phyloP scores from a whole-genome alignment of 2,329 filamentous ascomycete genomes.

The Boeremia lycopersici region DNA sequence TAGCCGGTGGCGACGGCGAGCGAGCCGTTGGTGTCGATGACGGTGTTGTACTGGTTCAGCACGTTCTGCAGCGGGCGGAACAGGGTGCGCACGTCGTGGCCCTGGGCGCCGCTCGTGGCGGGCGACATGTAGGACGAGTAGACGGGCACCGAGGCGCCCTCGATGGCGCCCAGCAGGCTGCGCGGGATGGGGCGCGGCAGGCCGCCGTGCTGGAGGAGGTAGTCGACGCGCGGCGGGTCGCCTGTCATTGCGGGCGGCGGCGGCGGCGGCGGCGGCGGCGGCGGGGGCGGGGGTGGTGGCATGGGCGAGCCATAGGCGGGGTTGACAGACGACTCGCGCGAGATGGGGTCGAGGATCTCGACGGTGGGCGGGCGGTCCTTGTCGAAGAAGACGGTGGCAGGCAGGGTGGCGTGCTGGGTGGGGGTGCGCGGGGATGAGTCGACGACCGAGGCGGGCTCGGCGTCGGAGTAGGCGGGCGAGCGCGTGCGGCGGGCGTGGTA shows the following conservation, averaged over 20 bases:
- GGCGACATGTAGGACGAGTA: constrained; percentile 67
- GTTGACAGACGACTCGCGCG: constrained; percentile 42
- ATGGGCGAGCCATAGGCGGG: constrained; percentile 58
- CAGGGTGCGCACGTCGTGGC: constrained; percentile 69
- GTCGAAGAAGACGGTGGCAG: constrained; percentile 37
- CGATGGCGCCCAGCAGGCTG: constrained; percentile 71
- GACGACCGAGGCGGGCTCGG: constrained; percentile 48
- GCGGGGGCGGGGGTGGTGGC: constrained; percentile 36
- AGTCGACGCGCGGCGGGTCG: constrained; percentile 84
- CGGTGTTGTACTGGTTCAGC: constrained; percentile 82
- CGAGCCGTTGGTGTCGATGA: constrained; percentile 83
- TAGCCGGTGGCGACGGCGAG: constrained; percentile 95
- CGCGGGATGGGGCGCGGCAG: constrained; percentile 73
- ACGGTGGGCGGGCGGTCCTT: constrained; percentile 48
- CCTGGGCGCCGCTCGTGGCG: constrained; percentile 43
- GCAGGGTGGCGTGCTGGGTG: constrained; percentile 47
- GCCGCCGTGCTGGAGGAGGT: constrained; percentile 87
- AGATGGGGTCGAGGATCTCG: constrained; percentile 50
- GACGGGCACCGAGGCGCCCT: constrained; percentile 60
- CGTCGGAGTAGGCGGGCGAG: constrained; percentile 45
- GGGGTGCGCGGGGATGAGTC: constrained; percentile 56
- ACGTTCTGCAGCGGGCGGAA: constrained; percentile 84
- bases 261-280: constrained; percentile 61
- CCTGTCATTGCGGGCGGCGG: constrained; percentile 70
- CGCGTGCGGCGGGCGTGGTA: constrained; percentile 40